These are phyloP conservation scores for Gossypium gossypioides DNA, from an alignment of 441 rosid genomes.

Conservation along the genomic window DNA sequence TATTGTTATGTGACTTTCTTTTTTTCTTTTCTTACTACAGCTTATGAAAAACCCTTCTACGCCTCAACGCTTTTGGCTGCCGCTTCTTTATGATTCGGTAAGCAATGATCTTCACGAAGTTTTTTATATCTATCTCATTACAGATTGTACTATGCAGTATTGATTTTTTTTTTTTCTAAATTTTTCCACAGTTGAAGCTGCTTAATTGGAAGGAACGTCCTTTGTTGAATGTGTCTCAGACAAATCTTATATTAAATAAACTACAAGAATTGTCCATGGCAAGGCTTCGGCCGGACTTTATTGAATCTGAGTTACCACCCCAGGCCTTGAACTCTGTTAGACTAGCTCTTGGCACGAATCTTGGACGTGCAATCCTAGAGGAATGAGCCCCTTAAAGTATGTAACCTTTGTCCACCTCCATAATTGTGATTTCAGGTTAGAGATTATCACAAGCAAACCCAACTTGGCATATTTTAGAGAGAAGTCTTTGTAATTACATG, in stretches of 20 bases:
- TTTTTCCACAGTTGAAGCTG: constrained; percentile 50
- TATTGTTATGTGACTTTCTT: background rate
- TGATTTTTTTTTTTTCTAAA: too few relatives aligned
- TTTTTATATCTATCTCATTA: background rate
- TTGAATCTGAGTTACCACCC: constrained; percentile 51
- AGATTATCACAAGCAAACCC: background rate
- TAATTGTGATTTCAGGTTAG: background rate
- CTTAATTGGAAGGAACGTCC: constrained; percentile 66
- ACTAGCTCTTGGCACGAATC: constrained; percentile 70
- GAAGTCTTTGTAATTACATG: too few relatives aligned
- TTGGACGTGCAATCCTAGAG: constrained; percentile 72
- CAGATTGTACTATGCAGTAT: background rate
- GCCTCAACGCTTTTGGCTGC: constrained; percentile 87
- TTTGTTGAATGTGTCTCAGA: constrained; percentile 52
- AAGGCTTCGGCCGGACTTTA: constrained; percentile 56
- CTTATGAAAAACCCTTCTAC: constrained; percentile 84
- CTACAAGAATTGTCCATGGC: constrained; percentile 70
- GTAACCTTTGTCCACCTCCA: background rate
- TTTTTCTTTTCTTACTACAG: constrained; percentile 34
- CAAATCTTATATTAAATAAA: constrained; percentile 67
- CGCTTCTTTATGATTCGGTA: constrained; percentile 83
- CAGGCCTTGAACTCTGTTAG: constrained; percentile 58
- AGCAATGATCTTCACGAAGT: constrained; percentile 16
- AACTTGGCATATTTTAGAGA: background rate
- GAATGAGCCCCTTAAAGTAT: constrained; percentile 23